A percentile compares a stretch with the other conserved stretches of the same genome.
These are phyloP conservation scores for Pichia sp. DNA, from an alignment of 1,139 yeast genomes.

Conservation along the genomic window DNA sequence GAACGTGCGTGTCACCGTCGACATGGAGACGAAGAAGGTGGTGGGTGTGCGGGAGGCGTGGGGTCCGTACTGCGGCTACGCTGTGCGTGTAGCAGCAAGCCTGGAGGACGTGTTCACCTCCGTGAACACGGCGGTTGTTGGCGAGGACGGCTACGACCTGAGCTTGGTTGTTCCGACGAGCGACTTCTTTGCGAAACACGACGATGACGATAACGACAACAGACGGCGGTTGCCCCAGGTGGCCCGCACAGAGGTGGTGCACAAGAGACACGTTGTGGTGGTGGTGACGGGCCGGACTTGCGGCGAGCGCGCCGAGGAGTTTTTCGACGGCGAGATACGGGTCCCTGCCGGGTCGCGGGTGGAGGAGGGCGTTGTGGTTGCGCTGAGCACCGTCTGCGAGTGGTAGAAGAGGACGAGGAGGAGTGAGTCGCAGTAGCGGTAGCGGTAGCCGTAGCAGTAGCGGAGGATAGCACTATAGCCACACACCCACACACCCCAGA, in stretches of 20 bases:
- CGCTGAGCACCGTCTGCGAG: neutral
- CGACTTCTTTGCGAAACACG: conserved; percentile 46
- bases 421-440: no score
- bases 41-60: conserved; percentile 75
- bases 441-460: neutral
- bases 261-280: neutral
- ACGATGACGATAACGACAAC: neutral
- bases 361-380: conserved; percentile 6
- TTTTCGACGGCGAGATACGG: conserved; percentile 5
- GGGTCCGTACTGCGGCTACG: conserved; percentile 67
- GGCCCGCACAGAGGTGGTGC: neutral
- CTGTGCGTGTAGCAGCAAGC: conserved; percentile 60
- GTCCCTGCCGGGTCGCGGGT: conserved; percentile 7
- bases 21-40: conserved; percentile 53
- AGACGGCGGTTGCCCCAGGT: neutral
- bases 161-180: conserved; percentile 66
- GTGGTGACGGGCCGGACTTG: neutral
- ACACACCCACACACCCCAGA: no score
- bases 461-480: no score
- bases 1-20: conserved; percentile 79
- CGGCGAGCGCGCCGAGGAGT: neutral
- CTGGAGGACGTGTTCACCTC: conserved; percentile 71
- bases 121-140: conserved; percentile 30
- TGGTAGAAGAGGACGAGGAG: neutral
- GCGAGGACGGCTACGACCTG: conserved; percentile 60